Evolutionary conservation across 352 stramenopile genomes (phyloP), one percentile per base, ranked within the genome.

Genomic region (Pythium rishiriense): DNA sequence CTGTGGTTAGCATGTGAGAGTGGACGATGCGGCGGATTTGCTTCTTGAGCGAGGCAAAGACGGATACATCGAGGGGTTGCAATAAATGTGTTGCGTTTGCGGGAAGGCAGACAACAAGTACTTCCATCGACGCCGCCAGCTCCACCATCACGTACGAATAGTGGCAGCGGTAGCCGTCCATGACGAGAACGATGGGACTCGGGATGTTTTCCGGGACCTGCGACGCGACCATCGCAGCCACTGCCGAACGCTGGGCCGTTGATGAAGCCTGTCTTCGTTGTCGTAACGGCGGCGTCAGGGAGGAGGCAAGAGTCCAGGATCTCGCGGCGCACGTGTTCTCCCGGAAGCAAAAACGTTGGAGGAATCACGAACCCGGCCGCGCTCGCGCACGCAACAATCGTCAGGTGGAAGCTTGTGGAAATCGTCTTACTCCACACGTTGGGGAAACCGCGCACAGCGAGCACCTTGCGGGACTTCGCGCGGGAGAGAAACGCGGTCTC

Each of bases 341-440:
- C 66, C 28, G 66, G 72, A 0, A 73, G 17, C 11, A 79, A 58
- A 37, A 72, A 74, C 0, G 66, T 12, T 7, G 62, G 64, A 0
- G 52, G 64, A 0, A 72, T 33, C 0, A 70, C 53, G 42, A 68
- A 59, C 0, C 58, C 58, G 25, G 21, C 17, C 7, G 53, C 72
- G 39, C 50, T 73, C 0, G 41, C 60, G 26, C 70, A 75, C 0
- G 56, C 61, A 25, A 79, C 33, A 29, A 75, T 66, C 1, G 68
- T 37, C 24, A 75, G 58, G 31, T 79, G 72, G 33, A 79, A 74
- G 48, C 57, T 70, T 1, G 42, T 47, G 1, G 60, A 28, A 0
- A 41, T n/a, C 0, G 56, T 26, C 17, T 57, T 62, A 9, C 3
- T 29, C 68, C 71, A 79, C 3, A 75, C 42, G 41, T 72, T 79